Base-by-base conservation (phyloP, 768 basidiomycete species). In the Rhodotorula babjevae region DNA sequence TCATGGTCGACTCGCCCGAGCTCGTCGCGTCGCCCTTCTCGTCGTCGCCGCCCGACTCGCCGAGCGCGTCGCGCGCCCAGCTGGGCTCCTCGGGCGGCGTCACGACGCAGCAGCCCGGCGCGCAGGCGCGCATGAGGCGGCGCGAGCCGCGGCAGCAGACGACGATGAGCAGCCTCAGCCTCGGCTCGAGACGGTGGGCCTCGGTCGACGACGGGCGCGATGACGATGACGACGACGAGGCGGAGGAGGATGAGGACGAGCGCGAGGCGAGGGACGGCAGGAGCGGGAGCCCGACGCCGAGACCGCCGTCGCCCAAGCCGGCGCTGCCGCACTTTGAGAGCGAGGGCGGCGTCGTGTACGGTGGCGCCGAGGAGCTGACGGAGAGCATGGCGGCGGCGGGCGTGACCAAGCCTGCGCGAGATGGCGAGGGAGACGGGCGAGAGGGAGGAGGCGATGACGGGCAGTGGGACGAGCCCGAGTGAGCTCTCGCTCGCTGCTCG, bases 401-500 rank as follows among this genome's bases (percentile, higher is more conserved):
- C 10, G 27, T 50, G 4, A 47, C 12, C 36, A 15, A 21, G 29
- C 42, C 31, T 3, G 42, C 7, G 52, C 7, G 23, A 36, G 25
- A 44, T 0, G 40, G 29, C 8, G 25, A 44, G 7, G 40, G 29
- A 2, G 49, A 8, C 21, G 50, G 9, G 19, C 23, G 27, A n/a
- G 25, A 29, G 1, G 40, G 19, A 10, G 49, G 15, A 6, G 50
- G 9, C 9, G 64, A 47, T 3, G 56, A 27, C 36, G 25, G 36
- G 16, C 31, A 21, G 33, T 66, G 65, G 65, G 65, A 59, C n/a
- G 65, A 66, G 14, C 65, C 65, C 25, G 65, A 66, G 65, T 66
- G 33, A 57, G 53, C 53, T 7, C 14, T 27, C 5, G 19, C 46
- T 46, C 19, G 47, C 47, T 3, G 50, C 9, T 11, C 11, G 50